phyloP scores from a whole-genome alignment of 805 yeast species.

The Torulaspora quercuum region DNA sequence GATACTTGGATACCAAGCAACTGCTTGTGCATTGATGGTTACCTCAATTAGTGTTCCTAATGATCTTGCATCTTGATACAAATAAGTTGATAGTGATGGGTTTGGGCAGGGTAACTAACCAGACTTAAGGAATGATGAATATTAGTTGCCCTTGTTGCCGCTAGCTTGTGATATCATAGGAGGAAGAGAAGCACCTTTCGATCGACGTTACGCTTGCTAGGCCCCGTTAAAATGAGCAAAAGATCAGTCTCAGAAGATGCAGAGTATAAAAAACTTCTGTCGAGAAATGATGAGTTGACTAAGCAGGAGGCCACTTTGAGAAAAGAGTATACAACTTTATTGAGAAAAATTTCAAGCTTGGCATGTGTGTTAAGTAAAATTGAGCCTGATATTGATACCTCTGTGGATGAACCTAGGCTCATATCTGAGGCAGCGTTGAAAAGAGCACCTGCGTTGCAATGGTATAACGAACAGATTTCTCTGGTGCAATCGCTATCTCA shows the following conservation, averaged over 20 bases:
- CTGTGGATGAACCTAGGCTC: conserved; percentile 12
- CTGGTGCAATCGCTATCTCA: conserved; percentile 12
- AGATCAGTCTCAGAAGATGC: conserved; percentile 10
- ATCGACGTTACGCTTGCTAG: neutral
- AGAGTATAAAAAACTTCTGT: conserved; percentile 15
- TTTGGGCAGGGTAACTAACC: no score
- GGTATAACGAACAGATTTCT: conserved; percentile 30
- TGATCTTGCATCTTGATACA: no score
- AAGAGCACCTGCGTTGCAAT: conserved; percentile 27
- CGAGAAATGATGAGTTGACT: conserved; percentile 32
- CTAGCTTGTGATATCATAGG: no score
- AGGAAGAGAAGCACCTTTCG: no score
- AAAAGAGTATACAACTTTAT: conserved; percentile 34
- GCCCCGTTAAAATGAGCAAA: conserved; percentile 2
- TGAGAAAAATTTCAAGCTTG: conserved; percentile 33
- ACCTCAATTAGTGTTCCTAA: no score
- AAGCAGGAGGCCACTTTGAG: conserved; percentile 32
- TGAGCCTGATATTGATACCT: conserved; percentile 2
- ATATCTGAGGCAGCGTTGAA: conserved; percentile 20
- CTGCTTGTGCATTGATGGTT: no score
- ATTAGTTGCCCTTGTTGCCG: no score
- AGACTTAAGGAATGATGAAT: no score
- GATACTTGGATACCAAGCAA: no score
- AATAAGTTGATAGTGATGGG: no score
- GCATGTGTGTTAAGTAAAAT: conserved; percentile 20